These are phyloP conservation scores for Cercophora newfieldiana DNA, from an alignment of 495 filamentous ascomycete species.

Conservation along the genomic window DNA sequence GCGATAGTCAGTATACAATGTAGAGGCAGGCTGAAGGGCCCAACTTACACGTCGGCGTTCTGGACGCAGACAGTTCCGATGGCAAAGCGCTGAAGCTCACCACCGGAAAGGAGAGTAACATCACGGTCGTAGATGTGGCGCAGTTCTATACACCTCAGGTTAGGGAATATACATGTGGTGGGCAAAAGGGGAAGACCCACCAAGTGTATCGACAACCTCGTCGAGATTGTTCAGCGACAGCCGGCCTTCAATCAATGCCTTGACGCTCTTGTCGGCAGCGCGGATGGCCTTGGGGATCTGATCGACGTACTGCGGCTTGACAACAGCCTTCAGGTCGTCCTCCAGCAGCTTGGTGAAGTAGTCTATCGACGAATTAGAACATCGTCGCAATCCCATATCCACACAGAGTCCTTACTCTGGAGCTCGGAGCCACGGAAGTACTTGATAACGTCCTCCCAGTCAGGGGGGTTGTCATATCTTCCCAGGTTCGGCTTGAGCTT, in stretches of 20 bases:
- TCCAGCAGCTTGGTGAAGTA: slow-evolving; percentile 98
- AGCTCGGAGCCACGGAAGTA: slow-evolving; percentile 97
- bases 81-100: slow-evolving; percentile 96
- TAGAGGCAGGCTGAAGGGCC: not conserved
- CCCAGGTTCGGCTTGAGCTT: slow-evolving; percentile 98
- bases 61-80: slow-evolving; percentile 95
- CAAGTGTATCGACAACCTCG: slow-evolving; percentile 79
- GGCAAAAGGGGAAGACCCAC: slow-evolving; percentile 41
- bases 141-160: slow-evolving; percentile 64
- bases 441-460: slow-evolving; percentile 98
- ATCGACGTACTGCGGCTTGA: slow-evolving; percentile 99
- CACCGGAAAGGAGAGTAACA: slow-evolving; percentile 85
- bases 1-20: slow-evolving; percentile 1
- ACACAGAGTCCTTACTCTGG: slow-evolving; percentile 67
- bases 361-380: slow-evolving; percentile 52
- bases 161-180: slow-evolving; percentile 20
- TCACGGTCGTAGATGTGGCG: slow-evolving; percentile 85
- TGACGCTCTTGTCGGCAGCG: slow-evolving; percentile 71
- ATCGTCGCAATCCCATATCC: not conserved
- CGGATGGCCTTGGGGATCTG: slow-evolving; percentile 92
- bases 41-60: slow-evolving; percentile 83
- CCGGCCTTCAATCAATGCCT: slow-evolving; percentile 70
- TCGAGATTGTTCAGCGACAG: slow-evolving; percentile 77
- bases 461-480: slow-evolving; percentile 90
- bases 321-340: slow-evolving; percentile 92